Evolutionary conservation across 139 green algal genomes (phyloP).

Genomic region (Chlamydomonas schloesseri): DNA sequence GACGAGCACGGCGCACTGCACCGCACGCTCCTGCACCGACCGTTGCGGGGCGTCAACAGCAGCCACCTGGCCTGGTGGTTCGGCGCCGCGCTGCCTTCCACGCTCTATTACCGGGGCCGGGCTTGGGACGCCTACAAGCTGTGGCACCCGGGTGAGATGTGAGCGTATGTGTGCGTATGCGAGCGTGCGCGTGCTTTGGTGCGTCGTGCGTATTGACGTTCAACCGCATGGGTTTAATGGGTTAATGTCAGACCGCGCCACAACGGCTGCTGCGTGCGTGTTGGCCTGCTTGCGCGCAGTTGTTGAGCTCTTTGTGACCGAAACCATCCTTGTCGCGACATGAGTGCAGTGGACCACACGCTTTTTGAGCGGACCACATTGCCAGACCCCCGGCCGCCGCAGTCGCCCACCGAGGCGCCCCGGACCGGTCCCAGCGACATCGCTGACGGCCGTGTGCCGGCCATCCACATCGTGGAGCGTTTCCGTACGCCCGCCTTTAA

Average conservation of each 20-base stretch:
- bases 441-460: background rate
- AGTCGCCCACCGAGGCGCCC: background rate
- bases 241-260: too few relatives aligned
- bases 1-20: constrained; percentile 29
- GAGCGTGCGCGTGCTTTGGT: background rate
- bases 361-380: background rate
- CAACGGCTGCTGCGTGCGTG: too few relatives aligned
- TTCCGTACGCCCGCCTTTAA: background rate
- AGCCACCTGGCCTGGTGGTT: constrained; percentile 29
- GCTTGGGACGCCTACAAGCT: constrained; percentile 25
- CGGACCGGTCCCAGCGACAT: background rate
- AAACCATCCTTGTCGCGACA: too few relatives aligned
- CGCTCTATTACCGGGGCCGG: background rate
- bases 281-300: too few relatives aligned
- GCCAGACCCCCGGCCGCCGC: constrained; percentile 1
- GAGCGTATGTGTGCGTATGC: background rate
- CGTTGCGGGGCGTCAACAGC: constrained; percentile 28
- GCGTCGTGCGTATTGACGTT: too few relatives aligned
- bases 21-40: constrained; percentile 6
- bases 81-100: background rate
- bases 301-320: too few relatives aligned
- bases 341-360: constrained; percentile 12
- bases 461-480: constrained; percentile 15
- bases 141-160: constrained; percentile 22
- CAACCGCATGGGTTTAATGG: too few relatives aligned